Percentiles rank a stretch among this genome's conserved stretches.
These are phyloP conservation scores for Eremothecium sinecaudum DNA, from an alignment of 1,139 yeast species.

Conservation along the genomic window DNA sequence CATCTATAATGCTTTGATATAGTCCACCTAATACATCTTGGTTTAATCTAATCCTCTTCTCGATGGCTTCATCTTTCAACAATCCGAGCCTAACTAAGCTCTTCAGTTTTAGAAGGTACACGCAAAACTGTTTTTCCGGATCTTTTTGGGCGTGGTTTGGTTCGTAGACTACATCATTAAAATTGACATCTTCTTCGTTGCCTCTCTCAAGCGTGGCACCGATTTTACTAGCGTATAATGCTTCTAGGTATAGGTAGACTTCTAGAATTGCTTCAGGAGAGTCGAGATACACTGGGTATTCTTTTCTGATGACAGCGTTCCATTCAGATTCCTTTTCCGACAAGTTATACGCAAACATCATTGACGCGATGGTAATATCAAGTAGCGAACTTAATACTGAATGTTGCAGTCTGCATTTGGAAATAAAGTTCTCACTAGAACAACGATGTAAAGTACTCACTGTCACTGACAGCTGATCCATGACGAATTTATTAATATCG, in stretches of 20 bases:
- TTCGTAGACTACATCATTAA: constrained; percentile 31
- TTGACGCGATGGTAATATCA: constrained; percentile 29
- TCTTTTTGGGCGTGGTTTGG: constrained; percentile 15
- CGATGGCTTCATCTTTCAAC: constrained; percentile 27
- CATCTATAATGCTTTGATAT: constrained; percentile 27
- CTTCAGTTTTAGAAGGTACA: constrained; percentile 43
- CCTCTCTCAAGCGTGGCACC: constrained; percentile 42
- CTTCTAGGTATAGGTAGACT: constrained; percentile 30
- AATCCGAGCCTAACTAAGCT: constrained; percentile 38
- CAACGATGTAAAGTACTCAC: constrained; percentile 9
- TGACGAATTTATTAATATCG: constrained; percentile 5
- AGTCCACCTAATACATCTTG: constrained; percentile 38
- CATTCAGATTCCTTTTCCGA: constrained; percentile 20
- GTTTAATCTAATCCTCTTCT: constrained; percentile 42
- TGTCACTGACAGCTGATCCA: constrained; percentile 9
- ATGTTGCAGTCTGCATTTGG: constrained; percentile 14
- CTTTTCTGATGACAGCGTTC: constrained; percentile 14
- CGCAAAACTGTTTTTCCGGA: constrained; percentile 37
- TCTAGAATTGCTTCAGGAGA: not conserved
- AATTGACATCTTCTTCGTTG: constrained; percentile 51
- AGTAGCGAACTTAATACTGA: constrained; percentile 17
- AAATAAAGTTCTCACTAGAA: constrained; percentile 1
- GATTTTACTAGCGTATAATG: constrained; percentile 24
- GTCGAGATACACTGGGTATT: constrained; percentile 23
- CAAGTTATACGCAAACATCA: constrained; percentile 25